Conservation (phyloP, 305 asterid genomes). For the Solanum aculeatissimum region DNA sequence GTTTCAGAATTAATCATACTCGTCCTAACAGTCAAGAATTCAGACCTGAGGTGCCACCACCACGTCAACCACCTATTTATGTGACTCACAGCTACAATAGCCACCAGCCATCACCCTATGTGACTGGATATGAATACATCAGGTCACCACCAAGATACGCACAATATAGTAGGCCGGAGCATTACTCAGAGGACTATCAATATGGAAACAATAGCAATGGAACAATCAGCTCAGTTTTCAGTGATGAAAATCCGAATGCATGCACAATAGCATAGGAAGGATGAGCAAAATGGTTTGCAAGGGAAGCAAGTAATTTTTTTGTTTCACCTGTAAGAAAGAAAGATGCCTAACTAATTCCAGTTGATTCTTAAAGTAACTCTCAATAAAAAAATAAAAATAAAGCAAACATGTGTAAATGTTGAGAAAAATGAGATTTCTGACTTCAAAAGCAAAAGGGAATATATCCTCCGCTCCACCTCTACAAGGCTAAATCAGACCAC, state of each 20-base stretch:
- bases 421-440: slow-evolving; percentile 26
- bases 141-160: slow-evolving; percentile 16
- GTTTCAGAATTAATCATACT: neutral
- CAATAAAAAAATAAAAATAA: neutral
- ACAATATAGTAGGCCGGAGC: slow-evolving; percentile 29
- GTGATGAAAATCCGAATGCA: slow-evolving; percentile 77
- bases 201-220: slow-evolving; percentile 35
- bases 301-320: neutral
- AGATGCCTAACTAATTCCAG: neutral
- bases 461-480: slow-evolving; percentile 21
- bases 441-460: slow-evolving; percentile 38
- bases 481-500: slow-evolving; percentile 16
- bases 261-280: slow-evolving; percentile 44
- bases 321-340: neutral
- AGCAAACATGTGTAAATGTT: slow-evolving; percentile 9
- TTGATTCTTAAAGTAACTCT: neutral
- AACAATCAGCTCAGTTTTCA: slow-evolving; percentile 57
- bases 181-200: slow-evolving; percentile 34
- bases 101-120: slow-evolving; percentile 53
- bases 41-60: slow-evolving; percentile 10
- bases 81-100: slow-evolving; percentile 28
- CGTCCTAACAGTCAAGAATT: slow-evolving; percentile 27
- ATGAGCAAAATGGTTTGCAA: neutral
- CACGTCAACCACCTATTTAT: slow-evolving; percentile 6
- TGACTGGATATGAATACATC: slow-evolving; percentile 53